phyloP scores from a whole-genome alignment of 805 yeast species.

The Millerago galiae region DNA sequence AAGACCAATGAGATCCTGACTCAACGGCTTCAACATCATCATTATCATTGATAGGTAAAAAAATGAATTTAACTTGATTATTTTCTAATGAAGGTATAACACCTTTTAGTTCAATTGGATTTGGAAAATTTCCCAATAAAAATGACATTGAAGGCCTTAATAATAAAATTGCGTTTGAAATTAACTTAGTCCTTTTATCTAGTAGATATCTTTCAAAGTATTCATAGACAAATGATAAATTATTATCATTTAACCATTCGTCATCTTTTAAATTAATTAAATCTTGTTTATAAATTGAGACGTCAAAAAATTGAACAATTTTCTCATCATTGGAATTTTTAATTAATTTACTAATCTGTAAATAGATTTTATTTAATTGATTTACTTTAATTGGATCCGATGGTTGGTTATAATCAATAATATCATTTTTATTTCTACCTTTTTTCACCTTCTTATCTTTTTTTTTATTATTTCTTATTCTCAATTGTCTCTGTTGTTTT shows the following conservation, averaged over 20 bases:
- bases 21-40: constrained; percentile 52
- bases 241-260: constrained; percentile 72
- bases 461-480: constrained; percentile 2
- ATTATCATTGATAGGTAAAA: constrained; percentile 64
- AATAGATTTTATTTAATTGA: constrained; percentile 12
- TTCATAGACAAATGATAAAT: constrained; percentile 58
- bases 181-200: constrained; percentile 18
- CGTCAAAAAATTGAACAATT: constrained; percentile 46
- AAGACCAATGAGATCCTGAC: constrained; percentile 76
- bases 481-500: constrained; percentile 3
- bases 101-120: constrained; percentile 35
- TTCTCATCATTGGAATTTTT: constrained; percentile 14
- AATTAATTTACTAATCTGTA: constrained; percentile 10
- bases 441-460: constrained; percentile 4
- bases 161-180: constrained; percentile 30
- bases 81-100: constrained; percentile 40
- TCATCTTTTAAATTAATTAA: constrained; percentile 50
- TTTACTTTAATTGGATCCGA: constrained; percentile 16
- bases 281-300: constrained; percentile 54
- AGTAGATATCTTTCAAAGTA: constrained; percentile 35
- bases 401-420: constrained; percentile 10
- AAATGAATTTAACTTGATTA: constrained; percentile 38
- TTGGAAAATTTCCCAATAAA: constrained; percentile 47
- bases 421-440: constrained; percentile 5
- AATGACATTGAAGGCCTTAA: constrained; percentile 61